Conservation (phyloP, 768 basidiomycete genomes). For the Rhodosporidiobolus sp. region DNA sequence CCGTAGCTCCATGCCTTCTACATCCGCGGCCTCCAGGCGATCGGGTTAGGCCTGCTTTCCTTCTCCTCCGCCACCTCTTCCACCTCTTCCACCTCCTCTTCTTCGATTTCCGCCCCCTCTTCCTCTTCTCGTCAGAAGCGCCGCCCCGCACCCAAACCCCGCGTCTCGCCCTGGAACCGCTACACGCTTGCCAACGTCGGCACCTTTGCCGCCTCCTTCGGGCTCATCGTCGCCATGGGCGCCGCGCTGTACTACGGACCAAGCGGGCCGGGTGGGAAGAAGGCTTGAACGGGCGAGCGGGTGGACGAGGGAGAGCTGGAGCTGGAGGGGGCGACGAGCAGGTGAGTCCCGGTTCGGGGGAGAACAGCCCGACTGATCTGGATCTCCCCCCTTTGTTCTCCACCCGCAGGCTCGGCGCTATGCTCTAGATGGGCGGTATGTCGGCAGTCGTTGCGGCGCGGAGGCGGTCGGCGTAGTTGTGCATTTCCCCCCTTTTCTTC, state of each 20-base stretch:
- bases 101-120: not conserved
- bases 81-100: not conserved
- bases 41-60: slow-evolving; percentile 36
- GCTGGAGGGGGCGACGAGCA: not conserved
- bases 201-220: slow-evolving; percentile 26
- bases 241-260: slow-evolving; percentile 42
- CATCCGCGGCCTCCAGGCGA: slow-evolving; percentile 29
- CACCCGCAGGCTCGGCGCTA: slow-evolving; percentile 28
- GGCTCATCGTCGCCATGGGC: slow-evolving; percentile 33
- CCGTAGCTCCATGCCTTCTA: slow-evolving; percentile 19
- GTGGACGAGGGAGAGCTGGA: not conserved
- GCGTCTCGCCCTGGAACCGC: slow-evolving; percentile 16
- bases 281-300: not conserved
- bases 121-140: not conserved
- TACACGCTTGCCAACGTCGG: slow-evolving; percentile 29
- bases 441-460: not conserved
- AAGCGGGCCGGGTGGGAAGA: slow-evolving; percentile 33
- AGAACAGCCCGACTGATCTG: slow-evolving; percentile 39
- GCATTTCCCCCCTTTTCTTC: no score
- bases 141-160: not conserved
- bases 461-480: not conserved
- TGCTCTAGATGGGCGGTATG: slow-evolving; percentile 19
- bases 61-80: slow-evolving; percentile 7
- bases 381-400: not conserved
- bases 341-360: slow-evolving; percentile 1